phyloP scores from a whole-genome alignment of 208 protist species.

The Crithidia expoeki region DNA sequence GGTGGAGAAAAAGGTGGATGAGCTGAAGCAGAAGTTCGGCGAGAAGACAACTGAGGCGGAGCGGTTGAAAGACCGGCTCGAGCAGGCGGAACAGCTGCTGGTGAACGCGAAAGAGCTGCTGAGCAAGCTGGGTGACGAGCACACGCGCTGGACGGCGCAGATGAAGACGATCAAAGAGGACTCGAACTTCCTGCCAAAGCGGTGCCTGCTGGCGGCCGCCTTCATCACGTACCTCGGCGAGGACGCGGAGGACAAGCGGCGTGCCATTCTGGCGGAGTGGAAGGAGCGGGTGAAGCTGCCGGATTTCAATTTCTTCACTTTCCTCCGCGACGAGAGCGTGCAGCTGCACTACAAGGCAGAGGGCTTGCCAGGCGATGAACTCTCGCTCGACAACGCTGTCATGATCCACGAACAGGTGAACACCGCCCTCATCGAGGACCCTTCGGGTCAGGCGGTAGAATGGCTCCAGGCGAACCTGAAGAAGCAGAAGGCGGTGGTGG shows the following conservation, averaged over 20 bases:
- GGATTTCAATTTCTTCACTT: constrained; percentile 92
- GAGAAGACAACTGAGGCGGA: constrained; percentile 95
- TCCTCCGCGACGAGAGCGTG: constrained; percentile 95
- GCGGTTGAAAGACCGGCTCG: constrained; percentile 85
- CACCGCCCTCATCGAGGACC: constrained; percentile 97
- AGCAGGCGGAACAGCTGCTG: constrained; percentile 92
- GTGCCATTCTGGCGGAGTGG: constrained; percentile 79
- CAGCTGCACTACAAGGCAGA: constrained; percentile 96
- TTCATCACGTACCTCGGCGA: constrained; percentile 95
- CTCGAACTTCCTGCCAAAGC: constrained; percentile 76
- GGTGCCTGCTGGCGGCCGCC: constrained; percentile 87
- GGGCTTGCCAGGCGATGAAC: constrained; percentile 94
- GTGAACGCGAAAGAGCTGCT: constrained; percentile 93
- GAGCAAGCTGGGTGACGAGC: constrained; percentile 95
- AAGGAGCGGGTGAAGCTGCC: constrained; percentile 69
- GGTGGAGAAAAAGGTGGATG: constrained; percentile 93
- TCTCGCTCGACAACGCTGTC: constrained; percentile 98
- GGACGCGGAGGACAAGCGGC: constrained; percentile 89
- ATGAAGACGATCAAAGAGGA: constrained; percentile 75
- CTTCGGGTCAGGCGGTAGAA: constrained; percentile 87
- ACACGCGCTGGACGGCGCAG: constrained; percentile 94
- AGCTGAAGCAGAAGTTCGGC: constrained; percentile 92
- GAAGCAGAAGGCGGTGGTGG: constrained; percentile 70
- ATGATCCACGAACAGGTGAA: constrained; percentile 91
- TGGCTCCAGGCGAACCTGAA: constrained; percentile 94